Evolutionary conservation across 257 asterid species (phyloP).

Genomic region (Nicotiana obtusifolia): DNA sequence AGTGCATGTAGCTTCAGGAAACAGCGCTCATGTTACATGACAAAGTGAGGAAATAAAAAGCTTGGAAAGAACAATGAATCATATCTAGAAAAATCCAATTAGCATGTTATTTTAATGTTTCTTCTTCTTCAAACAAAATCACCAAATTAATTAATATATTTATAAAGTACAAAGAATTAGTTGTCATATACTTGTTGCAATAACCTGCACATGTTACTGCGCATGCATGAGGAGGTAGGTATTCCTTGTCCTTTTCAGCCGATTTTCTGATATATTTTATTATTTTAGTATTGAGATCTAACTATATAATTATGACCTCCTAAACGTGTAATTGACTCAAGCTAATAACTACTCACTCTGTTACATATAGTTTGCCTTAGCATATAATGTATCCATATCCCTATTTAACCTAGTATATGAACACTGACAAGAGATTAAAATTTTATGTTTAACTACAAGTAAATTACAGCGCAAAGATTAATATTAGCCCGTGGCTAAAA

Average conservation of each 20-base stretch:
- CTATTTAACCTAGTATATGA: no score
- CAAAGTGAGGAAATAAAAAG: background rate
- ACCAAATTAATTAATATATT: background rate
- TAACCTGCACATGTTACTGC: background rate
- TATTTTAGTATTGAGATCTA: background rate
- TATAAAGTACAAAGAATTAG: background rate
- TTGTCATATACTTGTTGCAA: background rate
- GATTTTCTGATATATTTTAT: background rate
- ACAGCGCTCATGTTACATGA: background rate
- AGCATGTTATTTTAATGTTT: background rate
- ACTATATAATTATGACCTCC: background rate
- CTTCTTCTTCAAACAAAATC: background rate
- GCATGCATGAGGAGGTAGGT: slow-evolving; percentile 1
- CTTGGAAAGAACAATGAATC: background rate
- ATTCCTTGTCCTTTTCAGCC: background rate
- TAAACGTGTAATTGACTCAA: background rate
- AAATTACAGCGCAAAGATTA: no score
- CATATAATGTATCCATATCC: no score
- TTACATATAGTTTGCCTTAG: background rate
- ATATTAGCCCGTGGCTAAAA: no score
- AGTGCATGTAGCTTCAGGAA: background rate
- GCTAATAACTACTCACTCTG: background rate
- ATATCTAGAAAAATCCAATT: background rate
- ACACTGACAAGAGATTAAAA: no score
- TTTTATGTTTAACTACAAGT: no score